Base-by-base conservation (phyloP, 73 alveolate genomes). In the Tetrahymena thermophila region DNA sequence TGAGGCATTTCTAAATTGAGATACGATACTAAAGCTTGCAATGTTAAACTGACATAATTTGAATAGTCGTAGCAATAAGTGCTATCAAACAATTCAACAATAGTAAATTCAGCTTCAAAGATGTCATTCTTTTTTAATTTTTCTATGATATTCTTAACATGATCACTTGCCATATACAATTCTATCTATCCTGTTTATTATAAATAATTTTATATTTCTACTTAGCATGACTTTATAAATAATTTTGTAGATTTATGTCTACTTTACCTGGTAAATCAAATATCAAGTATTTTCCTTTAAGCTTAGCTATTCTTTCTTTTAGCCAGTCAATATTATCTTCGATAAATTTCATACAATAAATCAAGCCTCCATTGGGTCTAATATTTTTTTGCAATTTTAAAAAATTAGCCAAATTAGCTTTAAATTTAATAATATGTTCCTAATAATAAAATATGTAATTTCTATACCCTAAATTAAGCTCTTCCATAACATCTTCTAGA, bases 241-340 rank as follows among this genome's bases (percentile, higher is more conserved):
- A 25, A 71, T 71, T 28, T 71, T 71, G 89, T 40, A 23, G 17
- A 71, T 71, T 71, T 71, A 71, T 71, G 89, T 98, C 99, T 35
- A 98, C 98, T 96, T 98, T 98, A 34, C 99, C 99, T 58, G 99
- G 99, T 35, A 98, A 94, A 94, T 98, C 99, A 94, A 98, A 96
- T 56, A 98, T 96, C 94, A 98, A 95, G 96, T 96, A 95, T 37
- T 97, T 37, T 93, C 93, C 96, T 37, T 71, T 57, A 85, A 38
- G 94, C 94, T 56, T 96, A 56, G 96, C 94, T 34, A 98, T 97
- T 96, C 97, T 95, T 35, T 96, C 93, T 35, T 96, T 96, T 3
- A 98, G 96, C 99, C 99, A 98, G n/a, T 97, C 98, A 85, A 97
- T 95, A 84, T 98, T 98, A 84, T 97, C 96, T 85, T 98, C 98